phyloP scores from a whole-genome alignment of 768 basidiomycete genomes.

The Amanita phalloides region DNA sequence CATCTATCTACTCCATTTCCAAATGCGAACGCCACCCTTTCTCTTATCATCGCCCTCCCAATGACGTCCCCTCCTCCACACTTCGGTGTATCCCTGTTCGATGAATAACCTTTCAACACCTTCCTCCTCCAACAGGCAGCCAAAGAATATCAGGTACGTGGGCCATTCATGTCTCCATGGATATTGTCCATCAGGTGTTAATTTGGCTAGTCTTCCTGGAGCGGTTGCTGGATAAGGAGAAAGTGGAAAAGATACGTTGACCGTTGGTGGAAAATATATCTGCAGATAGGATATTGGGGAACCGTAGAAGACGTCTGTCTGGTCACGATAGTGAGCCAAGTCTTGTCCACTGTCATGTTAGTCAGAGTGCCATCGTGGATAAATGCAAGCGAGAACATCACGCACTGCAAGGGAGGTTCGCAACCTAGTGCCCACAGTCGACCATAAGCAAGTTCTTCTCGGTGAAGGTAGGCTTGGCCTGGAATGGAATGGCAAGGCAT shows the following conservation, averaged over 20 bases:
- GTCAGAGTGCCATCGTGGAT: background rate
- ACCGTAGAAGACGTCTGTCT: slow-evolving; percentile 73
- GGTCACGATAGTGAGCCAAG: slow-evolving; percentile 55
- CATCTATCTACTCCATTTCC: slow-evolving; percentile 30
- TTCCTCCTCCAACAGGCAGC: slow-evolving; percentile 49
- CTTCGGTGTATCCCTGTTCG: slow-evolving; percentile 49
- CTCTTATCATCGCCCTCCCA: slow-evolving; percentile 70
- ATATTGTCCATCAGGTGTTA: slow-evolving; percentile 14
- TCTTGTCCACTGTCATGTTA: slow-evolving; percentile 33
- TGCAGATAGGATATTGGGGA: slow-evolving; percentile 58
- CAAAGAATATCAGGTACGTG: slow-evolving; percentile 73
- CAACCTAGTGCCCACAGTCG: slow-evolving; percentile 82
- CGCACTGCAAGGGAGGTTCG: slow-evolving; percentile 84
- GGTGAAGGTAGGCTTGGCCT: slow-evolving; percentile 82
- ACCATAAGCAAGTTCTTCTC: slow-evolving; percentile 45
- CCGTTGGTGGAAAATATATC: slow-evolving; percentile 52
- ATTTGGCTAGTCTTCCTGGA: slow-evolving; percentile 26
- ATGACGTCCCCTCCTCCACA: slow-evolving; percentile 51
- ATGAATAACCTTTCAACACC: slow-evolving; percentile 38
- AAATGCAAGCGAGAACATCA: slow-evolving; percentile 5
- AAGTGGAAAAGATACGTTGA: slow-evolving; percentile 54
- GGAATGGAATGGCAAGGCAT: slow-evolving; percentile 99
- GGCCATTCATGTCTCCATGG: slow-evolving; percentile 77
- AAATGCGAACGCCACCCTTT: slow-evolving; percentile 62
- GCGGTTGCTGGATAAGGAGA: slow-evolving; percentile 44